These are phyloP conservation scores for Aphanomyces invadans DNA, from an alignment of 352 stramenopile species.

Conservation along the genomic window DNA sequence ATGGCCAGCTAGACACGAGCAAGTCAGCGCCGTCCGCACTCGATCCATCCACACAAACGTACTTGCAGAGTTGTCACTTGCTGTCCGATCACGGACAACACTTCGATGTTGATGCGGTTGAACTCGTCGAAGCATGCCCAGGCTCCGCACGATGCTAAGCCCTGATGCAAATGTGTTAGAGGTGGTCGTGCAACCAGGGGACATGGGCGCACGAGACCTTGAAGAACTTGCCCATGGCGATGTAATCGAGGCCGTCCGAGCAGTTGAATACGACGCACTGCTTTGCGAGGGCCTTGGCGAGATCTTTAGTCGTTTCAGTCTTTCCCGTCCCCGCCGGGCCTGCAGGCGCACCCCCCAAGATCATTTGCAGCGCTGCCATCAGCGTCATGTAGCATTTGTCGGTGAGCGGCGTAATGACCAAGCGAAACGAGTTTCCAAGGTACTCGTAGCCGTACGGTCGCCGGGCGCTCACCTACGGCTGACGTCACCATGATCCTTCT, in stretches of 20 bases:
- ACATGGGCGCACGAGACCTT: conserved; percentile 32
- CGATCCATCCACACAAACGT: neutral
- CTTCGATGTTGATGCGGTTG: conserved; percentile 94
- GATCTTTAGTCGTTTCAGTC: conserved; percentile 91
- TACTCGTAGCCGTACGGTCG: conserved; percentile 93
- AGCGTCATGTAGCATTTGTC: conserved; percentile 95
- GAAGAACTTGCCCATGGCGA: conserved; percentile 94
- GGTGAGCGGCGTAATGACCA: conserved; percentile 93
- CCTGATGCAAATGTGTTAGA: conserved; percentile 27
- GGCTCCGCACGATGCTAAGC: conserved; percentile 85
- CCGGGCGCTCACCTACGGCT: conserved; percentile 65
- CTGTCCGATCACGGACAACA: conserved; percentile 78
- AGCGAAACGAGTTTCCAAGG: conserved; percentile 88
- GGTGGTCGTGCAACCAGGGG: too few relatives aligned
- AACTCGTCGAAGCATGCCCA: conserved; percentile 97
- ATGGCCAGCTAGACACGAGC: conserved; percentile 52
- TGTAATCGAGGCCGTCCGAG: conserved; percentile 91
- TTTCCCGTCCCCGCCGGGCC: conserved; percentile 91
- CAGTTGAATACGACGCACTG: conserved; percentile 96
- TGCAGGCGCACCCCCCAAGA: conserved; percentile 86
- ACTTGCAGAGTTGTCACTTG: conserved; percentile 75
- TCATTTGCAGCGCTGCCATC: conserved; percentile 94
- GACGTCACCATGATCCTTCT: too few relatives aligned
- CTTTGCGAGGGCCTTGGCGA: conserved; percentile 90
- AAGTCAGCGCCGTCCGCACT: too few relatives aligned